Evolutionary conservation across 2,329 filamentous ascomycete species (phyloP).

Genomic region (Ophiognomonia clavigignenti-juglandacearum): DNA sequence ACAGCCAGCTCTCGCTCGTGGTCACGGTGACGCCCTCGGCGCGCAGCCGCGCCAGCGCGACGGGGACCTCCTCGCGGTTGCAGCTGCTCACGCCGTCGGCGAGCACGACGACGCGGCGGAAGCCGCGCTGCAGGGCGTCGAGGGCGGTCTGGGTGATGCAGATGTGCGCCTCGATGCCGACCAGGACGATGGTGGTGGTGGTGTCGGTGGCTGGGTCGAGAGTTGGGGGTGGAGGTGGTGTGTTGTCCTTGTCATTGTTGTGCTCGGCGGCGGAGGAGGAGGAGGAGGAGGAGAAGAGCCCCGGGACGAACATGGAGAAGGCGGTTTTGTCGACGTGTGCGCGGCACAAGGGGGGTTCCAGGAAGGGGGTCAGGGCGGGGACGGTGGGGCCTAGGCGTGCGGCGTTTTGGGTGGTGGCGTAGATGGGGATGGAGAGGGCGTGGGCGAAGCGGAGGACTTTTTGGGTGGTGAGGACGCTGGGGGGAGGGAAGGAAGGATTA

Average conservation of each 20-base stretch:
- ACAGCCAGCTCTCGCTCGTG: slow-evolving; percentile 83
- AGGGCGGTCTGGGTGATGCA: slow-evolving; percentile 91
- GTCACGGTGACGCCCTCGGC: slow-evolving; percentile 69
- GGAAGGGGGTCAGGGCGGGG: slow-evolving; percentile 56
- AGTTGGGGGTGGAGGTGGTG: too few species aligned
- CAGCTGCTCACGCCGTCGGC: slow-evolving; percentile 88
- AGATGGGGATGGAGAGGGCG: slow-evolving; percentile 69
- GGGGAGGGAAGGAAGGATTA: not conserved
- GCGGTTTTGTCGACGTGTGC: slow-evolving; percentile 74
- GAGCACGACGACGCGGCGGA: slow-evolving; percentile 79
- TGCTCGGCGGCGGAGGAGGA: too few species aligned
- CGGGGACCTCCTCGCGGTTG: slow-evolving; percentile 72
- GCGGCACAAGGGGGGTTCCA: slow-evolving; percentile 39
- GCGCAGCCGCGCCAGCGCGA: slow-evolving; percentile 73
- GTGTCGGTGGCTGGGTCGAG: too few species aligned
- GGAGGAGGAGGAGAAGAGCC: too few species aligned
- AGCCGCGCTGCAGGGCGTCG: slow-evolving; percentile 68
- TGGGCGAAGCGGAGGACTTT: slow-evolving; percentile 64
- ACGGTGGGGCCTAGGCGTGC: slow-evolving; percentile 77
- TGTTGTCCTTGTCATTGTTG: too few species aligned
- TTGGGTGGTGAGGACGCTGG: slow-evolving; percentile 58
- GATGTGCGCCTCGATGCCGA: slow-evolving; percentile 91
- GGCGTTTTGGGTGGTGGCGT: slow-evolving; percentile 81
- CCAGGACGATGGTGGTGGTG: slow-evolving; percentile 72
- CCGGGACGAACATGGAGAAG: slow-evolving; percentile 82